Conservation (phyloP, 495 filamentous ascomycete species). For the Neurospora sublineolata region DNA sequence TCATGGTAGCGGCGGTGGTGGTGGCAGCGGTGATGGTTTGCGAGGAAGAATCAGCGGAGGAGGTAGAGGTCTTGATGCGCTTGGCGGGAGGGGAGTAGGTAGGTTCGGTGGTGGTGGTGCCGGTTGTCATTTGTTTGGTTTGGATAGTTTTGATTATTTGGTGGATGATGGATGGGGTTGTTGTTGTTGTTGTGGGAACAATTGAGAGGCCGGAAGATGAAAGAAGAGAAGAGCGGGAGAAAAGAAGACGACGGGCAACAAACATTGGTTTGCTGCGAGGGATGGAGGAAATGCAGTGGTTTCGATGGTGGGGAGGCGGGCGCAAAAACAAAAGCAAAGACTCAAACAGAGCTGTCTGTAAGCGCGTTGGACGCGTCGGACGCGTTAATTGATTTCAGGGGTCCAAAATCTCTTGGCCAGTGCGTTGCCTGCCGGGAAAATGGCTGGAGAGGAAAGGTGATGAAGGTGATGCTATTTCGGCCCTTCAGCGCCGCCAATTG, state of each 20-base stretch:
- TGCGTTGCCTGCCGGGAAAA: background rate
- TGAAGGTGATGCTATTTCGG: background rate
- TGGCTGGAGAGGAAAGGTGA: background rate
- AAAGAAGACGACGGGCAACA: background rate
- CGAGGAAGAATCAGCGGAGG: background rate
- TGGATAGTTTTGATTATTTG: background rate
- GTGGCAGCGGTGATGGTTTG: slow-evolving; percentile 5
- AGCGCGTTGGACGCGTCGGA: background rate
- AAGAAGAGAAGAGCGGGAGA: background rate
- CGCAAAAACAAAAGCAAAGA: background rate
- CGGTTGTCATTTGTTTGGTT: slow-evolving; percentile 42
- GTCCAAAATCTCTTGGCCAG: background rate
- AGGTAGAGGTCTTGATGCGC: slow-evolving; percentile 31
- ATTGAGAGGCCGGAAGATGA: background rate
- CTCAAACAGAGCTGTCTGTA: background rate
- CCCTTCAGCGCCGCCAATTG: background rate
- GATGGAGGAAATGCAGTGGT: background rate
- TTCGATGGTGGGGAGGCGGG: background rate
- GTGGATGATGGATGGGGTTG: background rate
- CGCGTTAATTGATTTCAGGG: background rate
- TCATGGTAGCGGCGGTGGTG: slow-evolving; percentile 5
- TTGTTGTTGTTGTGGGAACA: background rate
- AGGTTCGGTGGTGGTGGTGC: slow-evolving; percentile 31
- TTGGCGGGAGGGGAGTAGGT: slow-evolving; percentile 38
- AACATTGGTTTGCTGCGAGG: background rate